Evolutionary conservation across 1,284 basidiomycete genomes (phyloP), one percentile per base, ranked within the genome.

Genomic region (Cryptococcus hybrid): DNA sequence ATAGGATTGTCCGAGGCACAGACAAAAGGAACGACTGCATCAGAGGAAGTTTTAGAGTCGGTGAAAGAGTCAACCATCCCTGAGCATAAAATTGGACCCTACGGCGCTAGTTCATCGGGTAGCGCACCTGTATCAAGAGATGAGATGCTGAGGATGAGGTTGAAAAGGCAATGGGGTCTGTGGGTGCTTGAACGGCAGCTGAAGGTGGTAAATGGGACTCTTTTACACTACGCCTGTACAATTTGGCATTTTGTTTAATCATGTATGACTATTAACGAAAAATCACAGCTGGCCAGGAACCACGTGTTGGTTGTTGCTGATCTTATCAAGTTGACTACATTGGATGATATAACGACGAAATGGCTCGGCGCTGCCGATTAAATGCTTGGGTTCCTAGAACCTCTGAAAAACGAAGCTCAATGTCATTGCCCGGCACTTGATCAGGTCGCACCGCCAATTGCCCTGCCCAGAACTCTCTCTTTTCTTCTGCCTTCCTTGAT

Each of bases 81-180:
- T 7, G 53, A 56, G 8, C n/a, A 30, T 12, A 37, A 37, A 5
- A 8, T 30, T 12, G 24, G 30, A 42, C 30, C 7, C 34, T 15
- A 30, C 6, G 12, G 51, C 13, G 40, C 51, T n/a, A 40, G 6
- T 9, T 18, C 43, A 15, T 24, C 47, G 7, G 44, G 30, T 24
- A 18, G 24, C 11, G 43, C 34, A 12, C 9, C 54, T 63, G 13
- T 51, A 11, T 50, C 59, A 47, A 61, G 76, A 47, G 75, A 78
- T 60, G 73, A 77, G 45, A 66, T 65, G n/a, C 57, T 78, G 47
- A 60, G 75, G 37, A 66, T 70, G 59, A 64, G 77, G 40, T 59
- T 78, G 62, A 77, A 75, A 77, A 77, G 58, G 77, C 73, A 12
- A 78, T 78, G 77, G 76, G 75, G 5, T 70, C 63, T 49, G 64